Evolutionary conservation across 495 filamentous ascomycete genomes (phyloP), one percentile per base, ranked within the genome.

Genomic region (Saxophila tyrrhenica): DNA sequence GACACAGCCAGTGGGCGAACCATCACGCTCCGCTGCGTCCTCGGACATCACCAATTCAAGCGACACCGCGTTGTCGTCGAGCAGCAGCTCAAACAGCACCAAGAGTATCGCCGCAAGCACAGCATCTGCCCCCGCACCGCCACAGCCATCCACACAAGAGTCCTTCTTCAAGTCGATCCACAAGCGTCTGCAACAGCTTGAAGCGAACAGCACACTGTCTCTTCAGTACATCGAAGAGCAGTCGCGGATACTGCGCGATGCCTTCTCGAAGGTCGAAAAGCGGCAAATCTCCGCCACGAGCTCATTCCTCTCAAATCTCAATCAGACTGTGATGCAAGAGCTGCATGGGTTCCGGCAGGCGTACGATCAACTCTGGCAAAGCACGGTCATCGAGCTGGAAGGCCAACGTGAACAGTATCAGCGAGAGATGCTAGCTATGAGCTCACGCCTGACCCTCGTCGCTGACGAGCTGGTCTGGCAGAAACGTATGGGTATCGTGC

Each of bases 141-240:
- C 51, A 65, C 73, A 52, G 75, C 66, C 59, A 77, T 78, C 65
- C 56, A 71, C 25, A 2, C 92, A 98, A 70, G 92, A 96, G 67
- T 89, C 84, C 8, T 97, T 98, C 71, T 98, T 95, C 77, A 97
- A 97, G 68, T 87, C 87, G 7, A 82, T 98, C 3, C 86, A 88
- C 56, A 95, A 96, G 65, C 86, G 92, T 39, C 78, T 98, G 5
- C 85, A 89, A 61, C 79, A 85, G 56, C 82, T 98, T 15, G 92
- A 98, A 67, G 79, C 87, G 20, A 96, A 97, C 68, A 87, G 87
- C 7, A 92, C 89, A 1, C 74, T 98, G 24, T 95, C 89, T 0
- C 77, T 98, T 2, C 86, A 94, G 61, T 98, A 97, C 65, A 96
- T 98, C 59, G 90, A 96, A 70, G 86, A 92, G 48, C 92, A 98